phyloP scores from a whole-genome alignment of 306 rosid genomes.

The Vachellia pachyceras region DNA sequence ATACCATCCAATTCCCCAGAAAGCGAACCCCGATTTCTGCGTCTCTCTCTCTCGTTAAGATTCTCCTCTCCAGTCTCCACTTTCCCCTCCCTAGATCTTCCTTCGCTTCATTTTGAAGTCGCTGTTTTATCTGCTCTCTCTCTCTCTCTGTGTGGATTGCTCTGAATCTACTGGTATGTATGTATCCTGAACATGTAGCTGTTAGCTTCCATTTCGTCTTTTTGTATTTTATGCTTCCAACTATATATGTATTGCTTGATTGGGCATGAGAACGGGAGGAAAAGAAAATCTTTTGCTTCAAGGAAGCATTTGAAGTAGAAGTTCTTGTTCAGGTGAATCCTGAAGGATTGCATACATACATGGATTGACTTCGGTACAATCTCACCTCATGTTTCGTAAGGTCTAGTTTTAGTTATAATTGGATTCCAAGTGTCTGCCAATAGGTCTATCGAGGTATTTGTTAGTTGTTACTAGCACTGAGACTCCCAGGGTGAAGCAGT shows the following conservation, averaged over 20 bases:
- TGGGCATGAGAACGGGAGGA: not conserved
- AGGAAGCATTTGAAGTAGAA: not conserved
- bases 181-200: slow-evolving; percentile 17
- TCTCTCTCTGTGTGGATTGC: slow-evolving; percentile 13
- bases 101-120: slow-evolving; percentile 4
- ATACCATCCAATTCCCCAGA: slow-evolving; percentile 52
- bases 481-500: not conserved
- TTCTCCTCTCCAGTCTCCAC: slow-evolving; percentile 55
- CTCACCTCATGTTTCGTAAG: not conserved
- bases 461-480: not conserved
- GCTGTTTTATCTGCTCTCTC: not conserved
- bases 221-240: not conserved
- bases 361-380: not conserved
- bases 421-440: not conserved
- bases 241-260: not conserved
- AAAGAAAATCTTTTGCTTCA: not conserved
- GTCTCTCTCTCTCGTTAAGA: slow-evolving; percentile 53
- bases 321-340: slow-evolving; percentile 6
- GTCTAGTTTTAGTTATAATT: not conserved
- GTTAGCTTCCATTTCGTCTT: not conserved
- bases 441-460: not conserved
- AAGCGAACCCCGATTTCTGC: slow-evolving; percentile 30
- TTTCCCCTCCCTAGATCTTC: slow-evolving; percentile 15
- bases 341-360: not conserved
- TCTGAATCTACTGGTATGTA: slow-evolving; percentile 14